Evolutionary conservation across 1,284 basidiomycete genomes (phyloP).

Genomic region (Ganoderma leucocontextum): DNA sequence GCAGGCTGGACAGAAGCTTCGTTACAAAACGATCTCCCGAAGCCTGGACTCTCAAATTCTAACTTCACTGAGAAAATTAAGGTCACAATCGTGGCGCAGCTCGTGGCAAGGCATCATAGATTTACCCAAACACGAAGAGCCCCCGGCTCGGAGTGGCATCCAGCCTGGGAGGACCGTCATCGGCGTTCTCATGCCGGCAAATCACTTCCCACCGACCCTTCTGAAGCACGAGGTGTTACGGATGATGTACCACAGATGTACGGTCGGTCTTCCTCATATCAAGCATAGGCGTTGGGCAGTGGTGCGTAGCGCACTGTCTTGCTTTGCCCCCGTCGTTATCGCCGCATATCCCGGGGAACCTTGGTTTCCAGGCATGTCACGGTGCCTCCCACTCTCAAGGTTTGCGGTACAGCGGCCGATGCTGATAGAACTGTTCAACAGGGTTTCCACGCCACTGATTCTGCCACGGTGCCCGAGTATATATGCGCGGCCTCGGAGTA

Average conservation of each 20-base stretch:
- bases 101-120: not conserved
- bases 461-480: not conserved
- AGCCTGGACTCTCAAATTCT: not conserved
- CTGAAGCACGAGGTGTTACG: not conserved
- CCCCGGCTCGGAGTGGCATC: not conserved
- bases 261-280: not conserved
- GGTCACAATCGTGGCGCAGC: not conserved
- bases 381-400: not conserved
- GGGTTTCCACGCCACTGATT: not conserved
- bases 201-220: not conserved
- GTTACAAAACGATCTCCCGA: not conserved
- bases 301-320: not conserved
- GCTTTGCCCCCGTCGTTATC: not conserved
- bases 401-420: not conserved
- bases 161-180: not conserved
- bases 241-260: not conserved
- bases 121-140: not conserved
- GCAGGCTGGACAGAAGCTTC: not conserved
- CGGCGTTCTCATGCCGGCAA: not conserved
- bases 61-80: not conserved
- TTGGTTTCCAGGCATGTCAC: not conserved
- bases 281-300: not conserved
- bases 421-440: not conserved
- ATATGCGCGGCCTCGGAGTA: too few relatives aligned
- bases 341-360: not conserved